These are phyloP conservation scores for Endoconidiophora laricicola DNA, from an alignment of 2,329 filamentous ascomycete genomes.

Conservation along the genomic window DNA sequence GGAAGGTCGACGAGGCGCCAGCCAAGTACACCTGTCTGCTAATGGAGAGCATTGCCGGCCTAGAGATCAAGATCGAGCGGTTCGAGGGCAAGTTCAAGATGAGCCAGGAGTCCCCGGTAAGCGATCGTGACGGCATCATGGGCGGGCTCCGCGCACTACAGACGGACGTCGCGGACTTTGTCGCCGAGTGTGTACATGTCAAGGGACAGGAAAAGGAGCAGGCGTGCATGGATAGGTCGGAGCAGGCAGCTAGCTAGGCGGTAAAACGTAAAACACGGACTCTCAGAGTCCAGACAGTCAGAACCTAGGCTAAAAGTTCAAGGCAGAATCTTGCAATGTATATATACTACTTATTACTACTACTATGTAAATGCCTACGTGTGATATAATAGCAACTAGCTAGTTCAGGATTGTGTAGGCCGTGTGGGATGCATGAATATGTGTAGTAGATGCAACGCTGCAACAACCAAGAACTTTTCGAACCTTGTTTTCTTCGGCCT, in stretches of 20 bases:
- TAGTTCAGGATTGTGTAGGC: too few species aligned
- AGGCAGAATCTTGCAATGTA: too few species aligned
- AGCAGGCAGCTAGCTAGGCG: background rate
- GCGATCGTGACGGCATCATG: conserved; percentile 39
- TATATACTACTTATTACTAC: too few species aligned
- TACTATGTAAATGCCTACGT: too few species aligned
- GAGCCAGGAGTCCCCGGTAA: conserved; percentile 41
- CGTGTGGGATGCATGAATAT: too few species aligned
- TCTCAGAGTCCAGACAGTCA: too few species aligned
- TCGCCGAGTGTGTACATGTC: background rate
- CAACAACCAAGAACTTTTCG: too few species aligned
- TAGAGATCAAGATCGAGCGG: conserved; percentile 38
- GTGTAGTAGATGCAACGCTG: too few species aligned
- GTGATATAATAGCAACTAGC: too few species aligned
- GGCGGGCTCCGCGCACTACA: conserved; percentile 29
- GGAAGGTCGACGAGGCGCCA: conserved; percentile 42
- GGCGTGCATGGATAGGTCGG: background rate
- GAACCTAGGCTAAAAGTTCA: too few species aligned
- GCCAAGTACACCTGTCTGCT: conserved; percentile 37
- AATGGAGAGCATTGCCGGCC: conserved; percentile 42
- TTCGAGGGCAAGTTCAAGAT: conserved; percentile 50
- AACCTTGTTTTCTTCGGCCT: too few species aligned
- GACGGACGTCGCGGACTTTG: background rate
- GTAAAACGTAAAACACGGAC: too few species aligned
- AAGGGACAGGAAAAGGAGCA: background rate